Conservation (phyloP, 768 basidiomycete species). For the Sutorius australiensis region DNA sequence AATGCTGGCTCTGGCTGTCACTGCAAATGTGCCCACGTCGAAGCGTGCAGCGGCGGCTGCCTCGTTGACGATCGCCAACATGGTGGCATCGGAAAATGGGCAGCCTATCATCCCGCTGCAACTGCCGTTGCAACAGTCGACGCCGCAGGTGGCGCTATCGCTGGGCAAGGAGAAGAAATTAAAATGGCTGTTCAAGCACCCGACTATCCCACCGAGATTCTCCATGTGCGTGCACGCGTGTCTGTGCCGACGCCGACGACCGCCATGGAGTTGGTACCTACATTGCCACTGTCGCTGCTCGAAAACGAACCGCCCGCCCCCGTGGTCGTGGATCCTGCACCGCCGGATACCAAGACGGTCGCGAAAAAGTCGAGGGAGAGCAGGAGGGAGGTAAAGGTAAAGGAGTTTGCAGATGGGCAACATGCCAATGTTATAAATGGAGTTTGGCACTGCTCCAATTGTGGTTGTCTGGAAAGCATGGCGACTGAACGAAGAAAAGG, state of each 20-base stretch:
- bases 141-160: constrained; percentile 33
- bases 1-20: constrained; percentile 60
- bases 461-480: constrained; percentile 84
- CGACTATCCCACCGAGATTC: constrained; percentile 46
- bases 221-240: constrained; percentile 59
- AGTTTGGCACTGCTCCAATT: constrained; percentile 94
- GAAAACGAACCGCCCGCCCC: constrained; percentile 57
- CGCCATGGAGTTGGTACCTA: constrained; percentile 55
- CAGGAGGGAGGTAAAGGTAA: constrained; percentile 80
- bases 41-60: constrained; percentile 84
- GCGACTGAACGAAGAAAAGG: constrained; percentile 86
- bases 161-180: constrained; percentile 61
- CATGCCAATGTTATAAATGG: constrained; percentile 80
- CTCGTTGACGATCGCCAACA: constrained; percentile 79
- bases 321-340: constrained; percentile 22
- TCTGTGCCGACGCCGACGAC: constrained; percentile 62
- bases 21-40: constrained; percentile 64
- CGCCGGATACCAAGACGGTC: constrained; percentile 46
- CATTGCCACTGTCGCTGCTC: constrained; percentile 51
- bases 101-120: constrained; percentile 46
- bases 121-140: constrained; percentile 39
- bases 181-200: constrained; percentile 73
- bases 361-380: constrained; percentile 69
- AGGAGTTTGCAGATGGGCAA: constrained; percentile 78
- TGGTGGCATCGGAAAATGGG: constrained; percentile 91